phyloP scores from a whole-genome alignment of 768 basidiomycete species.

The Phlebiopsis gigantea region DNA sequence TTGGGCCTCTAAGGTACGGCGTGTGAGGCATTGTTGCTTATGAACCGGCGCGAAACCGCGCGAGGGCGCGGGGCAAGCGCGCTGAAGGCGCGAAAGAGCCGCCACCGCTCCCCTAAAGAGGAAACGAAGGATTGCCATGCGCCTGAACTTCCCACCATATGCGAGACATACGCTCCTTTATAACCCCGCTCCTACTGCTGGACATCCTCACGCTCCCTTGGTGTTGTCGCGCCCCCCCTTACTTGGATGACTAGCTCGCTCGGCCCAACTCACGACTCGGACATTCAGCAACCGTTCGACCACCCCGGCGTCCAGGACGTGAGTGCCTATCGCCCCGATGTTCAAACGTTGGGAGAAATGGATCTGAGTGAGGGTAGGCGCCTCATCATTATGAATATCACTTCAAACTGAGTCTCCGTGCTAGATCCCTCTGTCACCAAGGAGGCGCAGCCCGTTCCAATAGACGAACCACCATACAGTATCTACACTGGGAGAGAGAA shows the following conservation, averaged over 20 bases:
- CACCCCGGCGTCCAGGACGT: no score
- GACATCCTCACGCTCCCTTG: neutral
- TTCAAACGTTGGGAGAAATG: neutral
- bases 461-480: conserved; percentile 28
- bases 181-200: neutral
- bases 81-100: neutral
- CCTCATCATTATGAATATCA: neutral
- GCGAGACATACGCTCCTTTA: neutral
- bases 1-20: neutral
- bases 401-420: neutral
- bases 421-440: neutral
- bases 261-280: no score
- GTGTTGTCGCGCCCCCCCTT: no score
- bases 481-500: conserved; percentile 54
- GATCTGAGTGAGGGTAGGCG: neutral
- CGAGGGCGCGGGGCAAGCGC: no score
- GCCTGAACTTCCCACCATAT: neutral
- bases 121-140: neutral
- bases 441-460: neutral
- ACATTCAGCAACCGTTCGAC: no score
- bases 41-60: neutral
- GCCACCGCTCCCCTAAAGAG: neutral
- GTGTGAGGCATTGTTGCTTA: neutral
- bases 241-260: no score
- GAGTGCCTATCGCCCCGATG: neutral